Conservation (phyloP, 768 basidiomycete species). For the Rhodotorula kratochvilovae region DNA sequence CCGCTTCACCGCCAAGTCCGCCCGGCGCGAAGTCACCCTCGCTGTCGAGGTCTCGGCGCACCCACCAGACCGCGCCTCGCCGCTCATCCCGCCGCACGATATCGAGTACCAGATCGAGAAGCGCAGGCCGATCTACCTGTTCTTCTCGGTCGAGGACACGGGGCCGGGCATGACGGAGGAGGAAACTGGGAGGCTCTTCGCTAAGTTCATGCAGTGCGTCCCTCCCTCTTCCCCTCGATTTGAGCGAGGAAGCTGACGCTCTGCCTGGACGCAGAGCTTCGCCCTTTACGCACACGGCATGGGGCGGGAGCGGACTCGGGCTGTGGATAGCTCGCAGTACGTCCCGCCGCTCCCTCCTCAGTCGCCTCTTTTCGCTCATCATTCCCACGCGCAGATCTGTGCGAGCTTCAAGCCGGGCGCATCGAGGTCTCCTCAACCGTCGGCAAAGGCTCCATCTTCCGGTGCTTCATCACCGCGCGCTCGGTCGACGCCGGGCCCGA, state of each 20-base stretch:
- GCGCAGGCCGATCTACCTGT: constrained; percentile 43
- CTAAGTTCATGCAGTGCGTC: constrained; percentile 44
- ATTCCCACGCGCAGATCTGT: constrained; percentile 12
- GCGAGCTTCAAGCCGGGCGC: constrained; percentile 31
- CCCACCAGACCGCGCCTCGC: constrained; percentile 11
- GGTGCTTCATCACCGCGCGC: constrained; percentile 34
- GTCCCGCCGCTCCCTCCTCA: not conserved
- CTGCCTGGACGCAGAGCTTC: constrained; percentile 30
- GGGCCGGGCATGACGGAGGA: constrained; percentile 46
- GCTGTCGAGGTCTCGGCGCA: constrained; percentile 44
- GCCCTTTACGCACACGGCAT: constrained; percentile 45
- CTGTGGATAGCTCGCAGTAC: constrained; percentile 46
- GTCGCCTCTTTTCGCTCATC: too few relatives aligned
- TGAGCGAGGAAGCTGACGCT: too few relatives aligned
- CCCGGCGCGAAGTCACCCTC: constrained; percentile 39
- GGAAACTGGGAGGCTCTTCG: constrained; percentile 45
- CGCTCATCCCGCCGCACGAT: constrained; percentile 42
- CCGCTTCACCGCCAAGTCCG: constrained; percentile 44
- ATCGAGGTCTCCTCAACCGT: constrained; percentile 32
- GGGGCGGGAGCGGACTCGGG: constrained; percentile 47
- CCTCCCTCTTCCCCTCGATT: too few relatives aligned
- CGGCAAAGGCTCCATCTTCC: constrained; percentile 35
- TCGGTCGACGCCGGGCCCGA: constrained; percentile 22
- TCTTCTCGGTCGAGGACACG: constrained; percentile 44
- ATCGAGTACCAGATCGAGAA: constrained; percentile 35